These are phyloP conservation scores for Xerocomus potaroensis DNA, from an alignment of 768 basidiomycete genomes.

Conservation along the genomic window DNA sequence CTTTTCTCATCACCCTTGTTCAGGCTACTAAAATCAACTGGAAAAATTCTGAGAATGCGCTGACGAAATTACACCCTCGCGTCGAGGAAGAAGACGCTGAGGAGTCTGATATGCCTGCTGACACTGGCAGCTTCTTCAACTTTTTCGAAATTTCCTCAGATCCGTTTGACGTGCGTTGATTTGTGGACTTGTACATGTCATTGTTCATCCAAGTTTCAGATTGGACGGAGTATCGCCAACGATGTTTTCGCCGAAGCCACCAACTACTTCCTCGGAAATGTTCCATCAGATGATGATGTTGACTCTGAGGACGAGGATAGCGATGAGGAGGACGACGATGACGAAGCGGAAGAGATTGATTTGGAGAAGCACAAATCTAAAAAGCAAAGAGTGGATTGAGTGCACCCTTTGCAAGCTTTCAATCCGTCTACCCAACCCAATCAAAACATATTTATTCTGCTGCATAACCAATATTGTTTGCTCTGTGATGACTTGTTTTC, in stretches of 20 bases:
- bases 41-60: constrained; percentile 73
- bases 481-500: too few relatives aligned
- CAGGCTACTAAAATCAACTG: constrained; percentile 71
- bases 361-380: constrained; percentile 78
- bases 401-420: constrained; percentile 11
- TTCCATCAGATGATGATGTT: constrained; percentile 53
- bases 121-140: constrained; percentile 85
- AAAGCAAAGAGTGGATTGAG: constrained; percentile 52
- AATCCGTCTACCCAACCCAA: constrained; percentile 8
- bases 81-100: constrained; percentile 54
- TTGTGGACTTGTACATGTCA: background rate
- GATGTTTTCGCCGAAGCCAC: constrained; percentile 81
- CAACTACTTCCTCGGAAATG: constrained; percentile 74
- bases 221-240: constrained; percentile 67
- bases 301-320: constrained; percentile 66
- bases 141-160: constrained; percentile 70
- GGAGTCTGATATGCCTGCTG: constrained; percentile 51
- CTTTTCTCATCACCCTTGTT: constrained; percentile 1
- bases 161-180: constrained; percentile 56
- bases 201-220: constrained; percentile 35
- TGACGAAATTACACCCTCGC: constrained; percentile 77
- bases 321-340: constrained; percentile 72
- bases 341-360: constrained; percentile 84
- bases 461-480: constrained; percentile 4
- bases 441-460: constrained; percentile 25